Percentiles rank a stretch among this genome's conserved stretches.
These are phyloP conservation scores for Saturnispora silvae DNA, from an alignment of 805 yeast species.

Conservation along the genomic window DNA sequence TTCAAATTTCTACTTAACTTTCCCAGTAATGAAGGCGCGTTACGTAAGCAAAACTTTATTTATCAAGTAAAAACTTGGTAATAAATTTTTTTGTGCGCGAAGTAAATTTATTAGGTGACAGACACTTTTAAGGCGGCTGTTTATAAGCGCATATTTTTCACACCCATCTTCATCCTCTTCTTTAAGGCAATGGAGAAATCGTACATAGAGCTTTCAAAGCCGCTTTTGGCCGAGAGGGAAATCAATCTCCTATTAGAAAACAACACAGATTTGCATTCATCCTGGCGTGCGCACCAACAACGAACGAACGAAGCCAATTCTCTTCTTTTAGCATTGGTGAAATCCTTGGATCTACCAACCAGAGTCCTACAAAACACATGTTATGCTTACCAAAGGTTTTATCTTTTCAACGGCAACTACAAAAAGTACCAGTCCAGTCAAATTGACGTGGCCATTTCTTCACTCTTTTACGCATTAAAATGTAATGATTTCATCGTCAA, in stretches of 20 bases:
- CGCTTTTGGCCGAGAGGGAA: conserved; percentile 23
- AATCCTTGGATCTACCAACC: conserved; percentile 53
- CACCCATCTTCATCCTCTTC: background rate
- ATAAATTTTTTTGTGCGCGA: no score
- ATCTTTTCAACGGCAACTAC: conserved; percentile 48
- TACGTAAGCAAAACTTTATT: no score
- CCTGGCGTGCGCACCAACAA: conserved; percentile 15
- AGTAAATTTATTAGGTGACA: no score
- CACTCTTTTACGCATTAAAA: conserved; percentile 63
- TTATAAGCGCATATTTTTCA: no score
- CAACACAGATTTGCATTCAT: conserved; percentile 14
- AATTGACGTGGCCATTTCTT: conserved; percentile 55
- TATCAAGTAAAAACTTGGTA: no score
- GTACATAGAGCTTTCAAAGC: conserved; percentile 26
- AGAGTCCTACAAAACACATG: conserved; percentile 60
- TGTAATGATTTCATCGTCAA: conserved; percentile 80
- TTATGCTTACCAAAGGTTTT: conserved; percentile 62
- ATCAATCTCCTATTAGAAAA: conserved; percentile 16
- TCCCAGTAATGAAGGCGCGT: background rate
- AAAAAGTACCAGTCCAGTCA: conserved; percentile 35
- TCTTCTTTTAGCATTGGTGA: conserved; percentile 42
- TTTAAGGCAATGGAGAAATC: background rate
- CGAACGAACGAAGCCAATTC: conserved; percentile 35
- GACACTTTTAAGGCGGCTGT: no score
- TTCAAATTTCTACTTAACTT: background rate